Evolutionary conservation across 73 alveolate species (phyloP), one percentile per base, ranked within the genome.

Genomic region (Paramecium biaurelia): DNA sequence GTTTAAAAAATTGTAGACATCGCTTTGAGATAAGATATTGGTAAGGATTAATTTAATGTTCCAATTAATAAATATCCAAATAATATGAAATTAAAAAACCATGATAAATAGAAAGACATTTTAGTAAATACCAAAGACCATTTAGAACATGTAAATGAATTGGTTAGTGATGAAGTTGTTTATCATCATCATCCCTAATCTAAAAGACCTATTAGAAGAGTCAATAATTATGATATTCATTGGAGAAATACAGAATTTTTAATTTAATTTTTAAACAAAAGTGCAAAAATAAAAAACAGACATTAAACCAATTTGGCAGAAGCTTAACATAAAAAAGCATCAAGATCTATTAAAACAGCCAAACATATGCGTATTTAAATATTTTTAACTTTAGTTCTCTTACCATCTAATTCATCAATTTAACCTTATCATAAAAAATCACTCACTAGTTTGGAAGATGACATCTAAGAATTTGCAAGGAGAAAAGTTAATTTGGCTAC

Each of bases 211-310:
- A 85, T 89, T 92, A 92, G 98, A 93, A 93, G 92, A 74, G 45
- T 96, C 38, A 85, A 90, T 45, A 70, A 82, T 53, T 70, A 84
- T 26, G 98, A 96, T 76, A 85, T 96, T 63, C 89, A 94, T 76
- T 96, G 98, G 98, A 94, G 93, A 86, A 93, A 96, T 93, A 93
- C 97, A 26, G 94, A 95, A 28, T 58, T 94, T 43, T 70, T 93
- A 35, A 67, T 93, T 38, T 85, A 96, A 92, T 96, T 96, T 90
- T 26, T 96, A 79, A 96, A 93, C n/a, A 57, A 72, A 18, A 82
- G 93, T 26, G 98, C 96, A 30, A 88, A 92, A 76, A 90, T 96
- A 20, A 56, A 68, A 59, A 94, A 94, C 76, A 82, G 95, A 30
- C 92, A 85, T 53, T 87, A 96, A 63, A 94, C 97, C 0, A 26